Evolutionary conservation across 805 yeast species (phyloP).

Genomic region (Kazachstania psychrophila): DNA sequence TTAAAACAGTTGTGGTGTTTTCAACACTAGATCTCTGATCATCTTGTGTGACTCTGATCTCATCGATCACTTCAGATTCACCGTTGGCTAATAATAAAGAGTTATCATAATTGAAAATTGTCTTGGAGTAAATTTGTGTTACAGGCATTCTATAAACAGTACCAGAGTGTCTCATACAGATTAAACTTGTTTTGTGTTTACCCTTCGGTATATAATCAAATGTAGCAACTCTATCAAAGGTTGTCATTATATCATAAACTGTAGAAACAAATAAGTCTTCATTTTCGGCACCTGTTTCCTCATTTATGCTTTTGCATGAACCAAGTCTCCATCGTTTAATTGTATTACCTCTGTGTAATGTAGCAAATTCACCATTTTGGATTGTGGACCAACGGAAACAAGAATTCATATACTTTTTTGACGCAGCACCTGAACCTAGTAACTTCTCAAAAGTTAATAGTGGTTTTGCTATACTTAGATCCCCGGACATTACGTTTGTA

Average conservation of each 20-base stretch:
- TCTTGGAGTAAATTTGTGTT: slow-evolving; percentile 51
- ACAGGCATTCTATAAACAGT: slow-evolving; percentile 74
- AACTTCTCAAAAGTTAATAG: slow-evolving; percentile 51
- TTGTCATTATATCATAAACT: slow-evolving; percentile 66
- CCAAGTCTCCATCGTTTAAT: slow-evolving; percentile 78
- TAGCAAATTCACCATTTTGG: slow-evolving; percentile 64
- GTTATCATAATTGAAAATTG: slow-evolving; percentile 60
- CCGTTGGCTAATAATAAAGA: slow-evolving; percentile 48
- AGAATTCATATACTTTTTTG: slow-evolving; percentile 50
- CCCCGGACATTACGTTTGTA: slow-evolving; percentile 17
- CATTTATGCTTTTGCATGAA: slow-evolving; percentile 33
- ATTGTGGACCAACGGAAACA: slow-evolving; percentile 62
- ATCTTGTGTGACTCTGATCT: slow-evolving; percentile 17
- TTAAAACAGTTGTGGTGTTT: slow-evolving; percentile 14
- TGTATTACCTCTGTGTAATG: slow-evolving; percentile 67
- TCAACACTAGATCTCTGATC: slow-evolving; percentile 14
- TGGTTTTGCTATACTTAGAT: slow-evolving; percentile 41
- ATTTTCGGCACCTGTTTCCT: slow-evolving; percentile 18
- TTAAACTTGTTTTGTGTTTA: slow-evolving; percentile 51
- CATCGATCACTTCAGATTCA: slow-evolving; percentile 24
- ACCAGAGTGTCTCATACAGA: slow-evolving; percentile 89
- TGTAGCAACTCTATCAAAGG: slow-evolving; percentile 72
- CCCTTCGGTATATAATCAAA: slow-evolving; percentile 69
- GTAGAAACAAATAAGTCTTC: slow-evolving; percentile 65
- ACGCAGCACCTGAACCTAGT: slow-evolving; percentile 45